These are phyloP conservation scores for Peronospora tabacina DNA, from an alignment of 352 stramenopile species.

Conservation along the genomic window DNA sequence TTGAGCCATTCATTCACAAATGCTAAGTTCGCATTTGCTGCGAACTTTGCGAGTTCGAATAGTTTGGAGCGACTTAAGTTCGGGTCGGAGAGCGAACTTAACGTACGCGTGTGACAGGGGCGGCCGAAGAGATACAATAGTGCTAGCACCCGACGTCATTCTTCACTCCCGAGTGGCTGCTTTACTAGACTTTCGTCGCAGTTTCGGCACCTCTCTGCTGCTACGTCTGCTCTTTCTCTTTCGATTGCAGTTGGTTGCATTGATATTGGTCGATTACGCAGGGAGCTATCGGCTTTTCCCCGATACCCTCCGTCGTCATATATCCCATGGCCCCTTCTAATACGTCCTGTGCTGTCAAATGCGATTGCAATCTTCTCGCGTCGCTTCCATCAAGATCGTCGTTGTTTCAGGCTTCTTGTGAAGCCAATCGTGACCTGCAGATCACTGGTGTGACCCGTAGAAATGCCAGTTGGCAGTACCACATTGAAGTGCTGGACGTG, in stretches of 20 bases:
- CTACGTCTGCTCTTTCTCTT: slow-evolving; percentile 8
- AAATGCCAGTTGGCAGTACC: slow-evolving; percentile 63
- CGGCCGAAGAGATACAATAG: no score
- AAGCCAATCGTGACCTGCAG: slow-evolving; percentile 49
- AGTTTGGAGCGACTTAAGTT: no score
- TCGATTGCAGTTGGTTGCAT: slow-evolving; percentile 2
- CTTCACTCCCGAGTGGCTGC: neutral
- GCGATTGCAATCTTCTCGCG: slow-evolving; percentile 7
- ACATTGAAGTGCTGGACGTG: slow-evolving; percentile 73
- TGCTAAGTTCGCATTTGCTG: neutral
- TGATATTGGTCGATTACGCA: neutral
- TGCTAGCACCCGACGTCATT: slow-evolving; percentile 6
- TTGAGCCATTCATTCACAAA: neutral
- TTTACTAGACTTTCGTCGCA: neutral
- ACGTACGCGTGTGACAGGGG: no score
- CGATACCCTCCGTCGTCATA: slow-evolving; percentile 7
- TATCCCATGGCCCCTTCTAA: neutral
- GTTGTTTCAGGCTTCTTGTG: slow-evolving; percentile 11
- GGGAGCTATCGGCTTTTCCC: neutral
- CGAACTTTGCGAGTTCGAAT: no score
- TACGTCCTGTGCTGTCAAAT: slow-evolving; percentile 13
- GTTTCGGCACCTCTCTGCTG: neutral
- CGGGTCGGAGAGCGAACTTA: neutral
- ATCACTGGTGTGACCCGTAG: slow-evolving; percentile 68
- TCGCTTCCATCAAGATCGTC: slow-evolving; percentile 5